A percentile compares a stretch with the other conserved stretches of the same genome.
Conservation (phyloP, 768 basidiomycete species). For the Hydnomerulius pinastri region DNA sequence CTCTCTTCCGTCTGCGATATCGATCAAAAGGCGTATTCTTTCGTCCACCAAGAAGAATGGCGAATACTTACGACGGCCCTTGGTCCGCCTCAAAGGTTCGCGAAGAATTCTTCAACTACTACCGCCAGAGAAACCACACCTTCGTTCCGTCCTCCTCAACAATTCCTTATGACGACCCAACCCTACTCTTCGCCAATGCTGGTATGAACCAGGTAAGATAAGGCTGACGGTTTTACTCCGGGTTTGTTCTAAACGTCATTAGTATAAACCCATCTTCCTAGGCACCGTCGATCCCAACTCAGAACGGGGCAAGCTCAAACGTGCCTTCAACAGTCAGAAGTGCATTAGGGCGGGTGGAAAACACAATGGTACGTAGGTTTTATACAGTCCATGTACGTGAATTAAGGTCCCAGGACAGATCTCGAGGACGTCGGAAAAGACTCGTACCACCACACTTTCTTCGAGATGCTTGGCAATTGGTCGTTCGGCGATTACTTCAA, state of each 20-base stretch:
- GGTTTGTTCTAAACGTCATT: constrained; percentile 17
- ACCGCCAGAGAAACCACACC: constrained; percentile 75
- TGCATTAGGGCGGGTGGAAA: constrained; percentile 99
- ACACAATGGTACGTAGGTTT: constrained; percentile 75
- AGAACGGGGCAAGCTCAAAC: constrained; percentile 84
- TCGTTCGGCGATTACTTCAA: constrained; percentile 99
- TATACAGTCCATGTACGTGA: neutral
- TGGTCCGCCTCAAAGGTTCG: constrained; percentile 88
- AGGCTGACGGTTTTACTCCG: neutral
- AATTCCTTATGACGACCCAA: constrained; percentile 97
- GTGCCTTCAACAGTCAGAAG: constrained; percentile 96
- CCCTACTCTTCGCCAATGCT: constrained; percentile 96
- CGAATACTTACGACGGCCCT: constrained; percentile 36
- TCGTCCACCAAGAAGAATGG: constrained; percentile 22
- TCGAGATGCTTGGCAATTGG: constrained; percentile 99
- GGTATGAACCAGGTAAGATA: constrained; percentile 89
- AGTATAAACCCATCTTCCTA: constrained; percentile 98
- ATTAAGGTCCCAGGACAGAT: constrained; percentile 50
- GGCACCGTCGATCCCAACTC: constrained; percentile 96
- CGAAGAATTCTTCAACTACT: constrained; percentile 90
- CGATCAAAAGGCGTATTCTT: constrained; percentile 20
- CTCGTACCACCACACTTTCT: constrained; percentile 97
- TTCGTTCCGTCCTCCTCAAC: constrained; percentile 91
- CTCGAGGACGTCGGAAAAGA: constrained; percentile 99
- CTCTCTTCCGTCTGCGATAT: constrained; percentile 15